phyloP scores from a whole-genome alignment of 352 stramenopile genomes.

The Pythium aquatile region DNA sequence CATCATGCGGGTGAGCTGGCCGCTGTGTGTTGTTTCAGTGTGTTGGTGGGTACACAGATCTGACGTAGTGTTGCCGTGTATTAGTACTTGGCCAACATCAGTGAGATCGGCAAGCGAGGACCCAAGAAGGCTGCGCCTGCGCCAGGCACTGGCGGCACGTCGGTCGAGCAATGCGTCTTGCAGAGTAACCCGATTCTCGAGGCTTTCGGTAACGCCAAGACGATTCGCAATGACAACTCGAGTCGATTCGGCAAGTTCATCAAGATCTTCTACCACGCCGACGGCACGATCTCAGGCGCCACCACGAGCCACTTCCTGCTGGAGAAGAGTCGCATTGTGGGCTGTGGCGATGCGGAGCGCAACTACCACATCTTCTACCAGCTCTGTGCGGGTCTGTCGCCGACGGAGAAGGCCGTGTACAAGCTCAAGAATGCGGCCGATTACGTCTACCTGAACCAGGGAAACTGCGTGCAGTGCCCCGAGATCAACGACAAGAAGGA shows the following conservation, averaged over 20 bases:
- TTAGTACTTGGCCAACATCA: conserved; percentile 89
- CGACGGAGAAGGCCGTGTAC: conserved; percentile 66
- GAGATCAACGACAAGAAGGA: conserved; percentile 96
- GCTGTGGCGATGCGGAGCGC: conserved; percentile 90
- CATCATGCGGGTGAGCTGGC: conserved; percentile 75
- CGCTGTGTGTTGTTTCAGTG: not conserved
- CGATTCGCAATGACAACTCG: conserved; percentile 95
- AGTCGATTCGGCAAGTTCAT: conserved; percentile 97
- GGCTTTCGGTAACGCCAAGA: conserved; percentile 93
- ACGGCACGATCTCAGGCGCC: conserved; percentile 90
- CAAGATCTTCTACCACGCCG: conserved; percentile 92
- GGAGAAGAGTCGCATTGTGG: conserved; percentile 97
- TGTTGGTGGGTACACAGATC: not conserved
- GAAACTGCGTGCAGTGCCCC: conserved; percentile 89
- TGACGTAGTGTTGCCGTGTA: not conserved
- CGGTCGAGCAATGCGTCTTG: conserved; percentile 89
- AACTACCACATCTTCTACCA: conserved; percentile 99
- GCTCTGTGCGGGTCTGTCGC: conserved; percentile 83
- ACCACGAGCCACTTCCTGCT: conserved; percentile 97
- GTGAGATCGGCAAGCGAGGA: conserved; percentile 80
- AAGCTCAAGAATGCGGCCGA: conserved; percentile 87
- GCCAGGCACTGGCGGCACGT: conserved; percentile 49
- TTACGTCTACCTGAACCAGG: conserved; percentile 94
- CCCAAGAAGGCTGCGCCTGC: conserved; percentile 59
- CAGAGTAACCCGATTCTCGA: conserved; percentile 92